Evolutionary conservation across 2,329 filamentous ascomycete species (phyloP), one percentile per base, ranked within the genome.

Genomic region (Pestalotiopsis sp.): DNA sequence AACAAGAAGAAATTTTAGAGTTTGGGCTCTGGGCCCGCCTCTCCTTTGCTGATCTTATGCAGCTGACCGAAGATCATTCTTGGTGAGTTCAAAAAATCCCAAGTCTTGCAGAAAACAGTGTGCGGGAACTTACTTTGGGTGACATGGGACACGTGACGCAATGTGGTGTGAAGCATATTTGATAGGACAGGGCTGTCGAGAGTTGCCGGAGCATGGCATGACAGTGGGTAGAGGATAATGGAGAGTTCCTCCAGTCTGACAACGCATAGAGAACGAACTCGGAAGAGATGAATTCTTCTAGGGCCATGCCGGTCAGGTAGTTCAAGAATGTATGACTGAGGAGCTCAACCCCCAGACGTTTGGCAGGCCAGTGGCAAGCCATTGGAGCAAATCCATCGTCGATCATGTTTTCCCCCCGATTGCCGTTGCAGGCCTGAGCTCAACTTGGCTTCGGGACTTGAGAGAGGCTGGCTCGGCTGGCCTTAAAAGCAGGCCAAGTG

Each of bases 401-500:
- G 45, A 52, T 52, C 45, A 52, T 52, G 14, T 52, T 49, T n/a
- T 52, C 17, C 31, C 7, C 31, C 9, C 14, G 45, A 52, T 20
- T 52, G 45, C 45, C 45, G 45, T 52, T n/a, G 45, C 45, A 52
- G 45, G 45, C 17, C 17, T 17, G 45, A 36, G 31, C 31, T 9
- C 31, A 36, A 6, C 45, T 52, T 17, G 45, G 20, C 45, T 64
- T 25, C 40, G 61, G 61, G 41, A 49, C 41, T 45, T 64, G 41
- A 52, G 57, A 27, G 31, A 36, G 31, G 31, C 49, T 56, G 49
- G 49, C 49, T 56, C 14, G 27, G 57, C 27, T 59, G 57, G 57
- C 45, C 45, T 59, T 59, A n/a, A 56, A 36, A 59, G 57, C 23
- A 59, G 57, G 27, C 57, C 57, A 36, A 59, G 23, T 59, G 57